Base-by-base conservation (phyloP, 768 basidiomycete genomes). In the Boletus speciosus region DNA sequence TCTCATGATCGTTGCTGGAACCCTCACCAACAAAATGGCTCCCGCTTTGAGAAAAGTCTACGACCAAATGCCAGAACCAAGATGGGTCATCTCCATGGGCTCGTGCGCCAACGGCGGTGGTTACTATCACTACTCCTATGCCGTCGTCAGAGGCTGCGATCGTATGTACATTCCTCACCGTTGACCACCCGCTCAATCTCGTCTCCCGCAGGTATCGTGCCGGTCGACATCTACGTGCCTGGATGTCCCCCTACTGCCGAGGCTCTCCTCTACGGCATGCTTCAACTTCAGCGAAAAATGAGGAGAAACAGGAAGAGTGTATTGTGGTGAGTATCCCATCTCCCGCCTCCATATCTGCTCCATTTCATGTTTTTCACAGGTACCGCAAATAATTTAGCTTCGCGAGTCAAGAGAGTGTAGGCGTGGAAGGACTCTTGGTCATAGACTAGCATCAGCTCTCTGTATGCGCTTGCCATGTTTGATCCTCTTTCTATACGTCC, bases 31-130 rank as follows among this genome's bases (percentile, higher is more conserved):
- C 78, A 98, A 99, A 77, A 99, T 99, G 97, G 97, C 95, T 5
- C 97, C 97, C 39, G 96, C 97, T 8, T 71, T 99, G 68, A 82
- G 97, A 65, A 98, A 94, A 73, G 95, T 94, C 51, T 94, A 94
- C 65, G 93, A 95, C 73, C 93, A 99, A 72, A 98, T 98, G 96
- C 97, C 97, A 32, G 94, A 98, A 66, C 97, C 97, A 84, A 90
- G 96, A 66, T 99, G 97, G 97, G 97, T 99, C 54, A 90, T 99
- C 67, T 98, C 96, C 25, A 98, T 99, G 97, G 97, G 97, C 43
- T 98, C 96, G 5, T 99, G 97, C 72, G 97, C 97, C 16, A 98
- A 98, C 71, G 97, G 97, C 31, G 93, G 94, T 52, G 94, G 93
- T 15, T 95, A 94, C 76, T 94, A 95, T 72, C 94, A 96, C 74